Evolutionary conservation across 1,284 basidiomycete species (phyloP).

Genomic region (Phellopilus nigrolimitatus): DNA sequence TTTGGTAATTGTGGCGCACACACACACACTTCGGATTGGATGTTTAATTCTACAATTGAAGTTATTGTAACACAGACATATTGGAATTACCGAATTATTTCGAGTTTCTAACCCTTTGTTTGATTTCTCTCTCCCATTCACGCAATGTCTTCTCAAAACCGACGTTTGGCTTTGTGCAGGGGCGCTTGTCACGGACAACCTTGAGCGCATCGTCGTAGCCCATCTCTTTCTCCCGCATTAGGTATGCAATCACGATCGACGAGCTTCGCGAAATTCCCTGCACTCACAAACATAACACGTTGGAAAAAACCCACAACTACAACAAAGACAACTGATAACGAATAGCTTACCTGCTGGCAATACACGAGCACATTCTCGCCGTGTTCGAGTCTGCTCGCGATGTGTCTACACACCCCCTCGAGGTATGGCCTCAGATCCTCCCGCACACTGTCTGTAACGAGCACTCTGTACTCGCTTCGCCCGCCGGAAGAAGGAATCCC

Average conservation of each 20-base stretch:
- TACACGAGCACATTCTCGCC: constrained; percentile 60
- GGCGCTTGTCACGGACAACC: constrained; percentile 52
- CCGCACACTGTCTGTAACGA: constrained; percentile 51
- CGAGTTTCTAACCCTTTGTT: neutral
- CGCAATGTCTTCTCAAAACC: constrained; percentile 36
- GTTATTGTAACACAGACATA: neutral
- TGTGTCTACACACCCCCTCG: constrained; percentile 51
- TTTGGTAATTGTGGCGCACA: neutral
- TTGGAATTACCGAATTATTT: neutral
- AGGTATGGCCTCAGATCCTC: constrained; percentile 52
- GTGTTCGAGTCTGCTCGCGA: constrained; percentile 41
- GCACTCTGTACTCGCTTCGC: constrained; percentile 56
- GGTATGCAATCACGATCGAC: constrained; percentile 61
- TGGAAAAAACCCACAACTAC: too few species aligned
- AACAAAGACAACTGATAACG: neutral
- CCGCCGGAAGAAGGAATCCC: constrained; percentile 29
- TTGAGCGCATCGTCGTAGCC: constrained; percentile 57
- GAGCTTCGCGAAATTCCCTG: constrained; percentile 65
- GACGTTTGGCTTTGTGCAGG: constrained; percentile 66
- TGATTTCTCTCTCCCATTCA: constrained; percentile 12
- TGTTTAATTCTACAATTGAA: too few species aligned
- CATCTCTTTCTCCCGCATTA: constrained; percentile 62
- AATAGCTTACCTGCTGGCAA: constrained; percentile 53
- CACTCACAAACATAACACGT: neutral
- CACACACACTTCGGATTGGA: too few species aligned